Percentiles rank a stretch among this genome's conserved stretches.
Conservation (phyloP, 2,329 filamentous ascomycete species). For the Epicoccum sorghinum region DNA sequence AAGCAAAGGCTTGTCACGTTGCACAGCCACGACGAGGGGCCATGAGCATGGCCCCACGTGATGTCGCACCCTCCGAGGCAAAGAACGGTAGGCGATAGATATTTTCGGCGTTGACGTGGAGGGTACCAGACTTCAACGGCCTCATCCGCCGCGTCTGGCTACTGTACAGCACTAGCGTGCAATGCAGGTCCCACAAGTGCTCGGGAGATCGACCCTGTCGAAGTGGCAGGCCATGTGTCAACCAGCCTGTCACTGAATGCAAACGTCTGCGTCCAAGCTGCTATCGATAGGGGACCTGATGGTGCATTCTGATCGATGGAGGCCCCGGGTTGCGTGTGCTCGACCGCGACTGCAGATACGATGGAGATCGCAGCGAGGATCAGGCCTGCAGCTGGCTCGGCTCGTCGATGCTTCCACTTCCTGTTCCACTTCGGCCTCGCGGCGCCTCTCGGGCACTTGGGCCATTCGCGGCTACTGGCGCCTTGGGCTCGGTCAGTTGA, state of each 20-base stretch:
- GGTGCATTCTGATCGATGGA: neutral
- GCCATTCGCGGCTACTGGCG: constrained; percentile 9
- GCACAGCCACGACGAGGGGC: no score
- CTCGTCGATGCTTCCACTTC: neutral
- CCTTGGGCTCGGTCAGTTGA: neutral
- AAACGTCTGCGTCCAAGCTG: neutral
- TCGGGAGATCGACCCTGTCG: constrained; percentile 7
- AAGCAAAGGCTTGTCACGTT: no score
- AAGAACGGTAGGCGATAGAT: constrained; percentile 8
- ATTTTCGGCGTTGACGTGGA: constrained; percentile 3
- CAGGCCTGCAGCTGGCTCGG: constrained; percentile 6
- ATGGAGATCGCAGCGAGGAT: constrained; percentile 6
- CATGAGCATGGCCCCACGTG: neutral
- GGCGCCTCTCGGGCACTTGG: constrained; percentile 1
- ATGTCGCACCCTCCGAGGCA: neutral
- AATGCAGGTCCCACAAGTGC: constrained; percentile 11
- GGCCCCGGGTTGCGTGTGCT: neutral
- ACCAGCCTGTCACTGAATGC: neutral
- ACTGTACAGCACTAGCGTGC: neutral
- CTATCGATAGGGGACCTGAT: constrained; percentile 1
- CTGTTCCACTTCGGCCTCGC: neutral
- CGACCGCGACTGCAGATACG: neutral
- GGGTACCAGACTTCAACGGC: neutral
- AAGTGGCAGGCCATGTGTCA: constrained; percentile 2
- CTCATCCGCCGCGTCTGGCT: neutral